Percentiles rank a stretch among this genome's conserved stretches.
These are phyloP conservation scores for Pichia heedii DNA, from an alignment of 805 yeast genomes.

Conservation along the genomic window DNA sequence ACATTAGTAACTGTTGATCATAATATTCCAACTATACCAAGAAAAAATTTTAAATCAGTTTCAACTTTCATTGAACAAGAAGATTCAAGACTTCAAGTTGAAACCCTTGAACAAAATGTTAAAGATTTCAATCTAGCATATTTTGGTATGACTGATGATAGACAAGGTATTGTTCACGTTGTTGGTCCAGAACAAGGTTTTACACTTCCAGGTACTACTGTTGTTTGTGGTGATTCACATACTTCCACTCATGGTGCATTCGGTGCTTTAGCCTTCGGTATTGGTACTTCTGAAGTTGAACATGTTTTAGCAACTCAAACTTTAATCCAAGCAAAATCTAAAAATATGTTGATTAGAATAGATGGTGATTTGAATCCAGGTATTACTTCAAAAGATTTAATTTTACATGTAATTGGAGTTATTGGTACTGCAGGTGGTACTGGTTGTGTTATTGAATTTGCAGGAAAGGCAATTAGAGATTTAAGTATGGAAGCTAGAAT, in stretches of 20 bases:
- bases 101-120: conserved; percentile 88
- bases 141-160: conserved; percentile 87
- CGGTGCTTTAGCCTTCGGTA: conserved; percentile 96
- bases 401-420: conserved; percentile 88
- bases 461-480: conserved; percentile 86
- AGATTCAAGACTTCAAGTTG: conserved; percentile 87
- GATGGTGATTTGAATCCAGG: conserved; percentile 82
- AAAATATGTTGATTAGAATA: conserved; percentile 86
- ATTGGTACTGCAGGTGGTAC: conserved; percentile 99
- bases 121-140: conserved; percentile 81
- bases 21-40: conserved; percentile 92
- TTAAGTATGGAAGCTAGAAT: conserved; percentile 96
- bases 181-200: conserved; percentile 99
- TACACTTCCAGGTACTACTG: conserved; percentile 97
- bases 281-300: conserved; percentile 98
- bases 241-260: conserved; percentile 99
- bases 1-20: conserved; percentile 94
- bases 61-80: conserved; percentile 78
- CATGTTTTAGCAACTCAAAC: conserved; percentile 98
- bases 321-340: conserved; percentile 85
- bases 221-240: conserved; percentile 98
- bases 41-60: conserved; percentile 64
- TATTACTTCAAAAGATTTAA: conserved; percentile 91
- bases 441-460: conserved; percentile 92
- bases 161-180: conserved; percentile 98